Conservation (phyloP, 2,329 filamentous ascomycete species). For the Pyricularia sp. region DNA sequence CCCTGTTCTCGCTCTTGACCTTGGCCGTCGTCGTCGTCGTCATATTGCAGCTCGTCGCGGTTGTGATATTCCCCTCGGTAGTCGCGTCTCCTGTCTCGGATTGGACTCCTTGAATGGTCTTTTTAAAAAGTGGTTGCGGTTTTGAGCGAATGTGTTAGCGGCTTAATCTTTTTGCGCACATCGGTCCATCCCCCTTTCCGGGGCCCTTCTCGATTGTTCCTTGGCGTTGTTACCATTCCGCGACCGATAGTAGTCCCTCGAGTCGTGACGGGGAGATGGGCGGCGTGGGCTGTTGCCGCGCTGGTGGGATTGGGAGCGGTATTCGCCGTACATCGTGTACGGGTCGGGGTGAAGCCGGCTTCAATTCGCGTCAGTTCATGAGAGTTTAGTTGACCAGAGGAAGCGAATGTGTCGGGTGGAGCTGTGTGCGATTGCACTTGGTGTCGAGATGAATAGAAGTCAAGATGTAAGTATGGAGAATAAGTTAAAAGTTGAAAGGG, state of each 20-base stretch:
- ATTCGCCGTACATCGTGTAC: slow-evolving; percentile 32
- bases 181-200: background rate
- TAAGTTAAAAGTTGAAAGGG: background rate
- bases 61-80: background rate
- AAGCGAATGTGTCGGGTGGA: background rate
- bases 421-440: background rate
- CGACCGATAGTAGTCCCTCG: slow-evolving; percentile 29
- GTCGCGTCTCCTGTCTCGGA: slow-evolving; percentile 1
- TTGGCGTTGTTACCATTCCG: slow-evolving; percentile 28
- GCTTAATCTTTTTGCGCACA: slow-evolving; percentile 3
- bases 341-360: background rate
- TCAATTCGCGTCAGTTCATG: background rate
- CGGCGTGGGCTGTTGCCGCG: slow-evolving; percentile 11
- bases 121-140: slow-evolving; percentile 2
- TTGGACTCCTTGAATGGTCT: slow-evolving; percentile 7
- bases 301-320: slow-evolving; percentile 20
- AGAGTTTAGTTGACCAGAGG: background rate
- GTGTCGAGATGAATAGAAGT: background rate
- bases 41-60: slow-evolving; percentile 2
- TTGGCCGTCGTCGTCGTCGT: slow-evolving; percentile 3
- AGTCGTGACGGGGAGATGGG: slow-evolving; percentile 10
- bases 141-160: slow-evolving; percentile 8
- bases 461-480: background rate
- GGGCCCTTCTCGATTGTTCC: slow-evolving; percentile 5
- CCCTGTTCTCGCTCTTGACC: background rate